phyloP scores from a whole-genome alignment of 2,329 filamentous ascomycete species.

The Elsinoe fawcettii region DNA sequence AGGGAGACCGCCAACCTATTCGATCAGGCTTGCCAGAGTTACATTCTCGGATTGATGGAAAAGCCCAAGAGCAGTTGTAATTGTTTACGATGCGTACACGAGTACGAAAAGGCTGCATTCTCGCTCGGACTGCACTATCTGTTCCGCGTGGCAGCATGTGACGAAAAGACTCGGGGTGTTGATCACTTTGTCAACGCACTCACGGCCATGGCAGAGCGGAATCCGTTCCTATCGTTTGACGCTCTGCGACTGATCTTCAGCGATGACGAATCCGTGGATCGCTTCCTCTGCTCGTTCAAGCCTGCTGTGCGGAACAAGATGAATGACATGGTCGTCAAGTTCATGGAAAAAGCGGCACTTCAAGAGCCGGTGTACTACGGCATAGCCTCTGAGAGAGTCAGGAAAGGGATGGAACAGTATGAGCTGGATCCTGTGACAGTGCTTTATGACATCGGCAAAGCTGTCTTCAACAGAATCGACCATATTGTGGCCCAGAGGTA shows the following conservation, averaged over 20 bases:
- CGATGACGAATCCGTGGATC: not conserved
- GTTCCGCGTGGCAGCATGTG: not conserved
- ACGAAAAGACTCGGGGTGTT: not conserved
- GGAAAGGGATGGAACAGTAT: not conserved
- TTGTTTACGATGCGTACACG: not conserved
- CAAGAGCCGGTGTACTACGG: conserved; percentile 8
- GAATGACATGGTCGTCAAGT: not conserved
- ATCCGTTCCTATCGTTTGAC: not conserved
- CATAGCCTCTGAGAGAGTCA: not conserved
- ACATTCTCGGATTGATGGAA: not conserved
- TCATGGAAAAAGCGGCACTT: not conserved
- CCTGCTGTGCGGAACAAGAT: not conserved
- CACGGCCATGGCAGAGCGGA: not conserved
- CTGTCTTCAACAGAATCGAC: not conserved
- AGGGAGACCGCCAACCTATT: conserved; percentile 1
- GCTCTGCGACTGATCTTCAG: not conserved
- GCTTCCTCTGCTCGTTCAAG: not conserved
- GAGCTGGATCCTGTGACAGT: not conserved
- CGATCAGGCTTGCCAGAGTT: not conserved
- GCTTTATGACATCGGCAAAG: not conserved
- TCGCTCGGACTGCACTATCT: not conserved
- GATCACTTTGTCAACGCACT: not conserved
- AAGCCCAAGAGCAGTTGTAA: not conserved
- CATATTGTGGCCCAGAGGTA: not conserved
- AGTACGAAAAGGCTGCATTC: not conserved